A percentile compares a stretch with the other conserved stretches of the same genome.
Conservation (phyloP, 2,329 filamentous ascomycete genomes). For the Aureobasidium sp. region DNA sequence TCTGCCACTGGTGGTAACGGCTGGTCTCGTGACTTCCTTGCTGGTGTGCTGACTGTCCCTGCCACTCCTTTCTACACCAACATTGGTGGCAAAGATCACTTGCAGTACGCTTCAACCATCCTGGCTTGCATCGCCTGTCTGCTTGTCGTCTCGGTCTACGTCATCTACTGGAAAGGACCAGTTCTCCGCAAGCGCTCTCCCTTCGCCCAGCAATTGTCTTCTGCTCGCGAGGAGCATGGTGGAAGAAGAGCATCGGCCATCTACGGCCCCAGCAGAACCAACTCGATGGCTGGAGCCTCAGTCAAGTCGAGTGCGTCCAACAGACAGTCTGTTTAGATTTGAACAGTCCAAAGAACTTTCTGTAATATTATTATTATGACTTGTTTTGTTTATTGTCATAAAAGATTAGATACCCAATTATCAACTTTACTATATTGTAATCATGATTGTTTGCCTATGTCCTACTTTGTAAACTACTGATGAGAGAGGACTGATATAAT, state of each 20-base stretch:
- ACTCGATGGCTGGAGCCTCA: constrained; percentile 1
- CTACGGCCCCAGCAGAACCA: constrained; percentile 8
- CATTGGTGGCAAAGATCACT: constrained; percentile 34
- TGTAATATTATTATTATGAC: constrained; percentile 7
- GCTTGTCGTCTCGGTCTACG: constrained; percentile 49
- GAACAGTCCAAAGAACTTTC: not conserved
- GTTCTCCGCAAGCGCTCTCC: constrained; percentile 44
- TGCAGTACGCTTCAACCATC: constrained; percentile 51
- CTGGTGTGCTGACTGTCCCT: constrained; percentile 63
- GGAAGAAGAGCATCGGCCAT: constrained; percentile 14
- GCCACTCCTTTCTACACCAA: constrained; percentile 54
- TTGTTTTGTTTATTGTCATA: not conserved
- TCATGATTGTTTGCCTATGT: not conserved
- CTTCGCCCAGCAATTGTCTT: constrained; percentile 43
- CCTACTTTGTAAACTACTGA: not conserved
- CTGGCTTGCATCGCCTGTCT: constrained; percentile 45
- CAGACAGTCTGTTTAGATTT: not conserved
- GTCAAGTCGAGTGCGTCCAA: not conserved
- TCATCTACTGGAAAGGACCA: constrained; percentile 52
- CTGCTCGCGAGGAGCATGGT: constrained; percentile 10
- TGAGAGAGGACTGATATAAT: not conserved
- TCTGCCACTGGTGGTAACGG: constrained; percentile 72
- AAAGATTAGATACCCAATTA: constrained; percentile 5
- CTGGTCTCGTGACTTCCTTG: constrained; percentile 66
- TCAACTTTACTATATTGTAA: not conserved